A percentile compares a stretch with the other conserved stretches of the same genome.
Evolutionary conservation across 768 basidiomycete genomes (phyloP).

Genomic region (Chalciporus chontae): DNA sequence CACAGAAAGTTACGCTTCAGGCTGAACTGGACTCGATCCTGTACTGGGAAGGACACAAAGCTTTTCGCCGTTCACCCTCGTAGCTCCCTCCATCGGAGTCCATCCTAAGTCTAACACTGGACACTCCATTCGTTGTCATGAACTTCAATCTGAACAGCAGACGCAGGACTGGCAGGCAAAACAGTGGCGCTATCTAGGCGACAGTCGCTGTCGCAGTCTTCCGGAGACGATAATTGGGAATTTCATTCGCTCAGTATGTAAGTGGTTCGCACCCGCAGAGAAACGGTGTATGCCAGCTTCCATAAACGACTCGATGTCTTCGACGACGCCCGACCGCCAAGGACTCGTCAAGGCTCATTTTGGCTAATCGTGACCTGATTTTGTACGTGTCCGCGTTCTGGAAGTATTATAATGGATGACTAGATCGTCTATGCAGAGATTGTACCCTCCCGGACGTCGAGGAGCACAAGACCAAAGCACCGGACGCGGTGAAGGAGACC

Average conservation of each 20-base stretch:
- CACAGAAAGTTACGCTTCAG: no score
- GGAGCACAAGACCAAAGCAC: conserved; percentile 21
- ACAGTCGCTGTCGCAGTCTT: not conserved
- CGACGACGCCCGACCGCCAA: conserved; percentile 25
- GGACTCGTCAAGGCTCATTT: conserved; percentile 35
- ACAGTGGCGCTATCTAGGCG: not conserved
- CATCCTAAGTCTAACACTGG: no score
- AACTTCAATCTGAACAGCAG: conserved; percentile 20
- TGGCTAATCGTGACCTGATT: conserved; percentile 35
- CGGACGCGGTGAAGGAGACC: conserved; percentile 29
- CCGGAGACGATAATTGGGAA: conserved; percentile 14
- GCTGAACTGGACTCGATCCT: no score
- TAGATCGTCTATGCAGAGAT: conserved; percentile 18
- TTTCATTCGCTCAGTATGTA: conserved; percentile 29
- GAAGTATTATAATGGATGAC: not conserved
- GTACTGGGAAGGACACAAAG: no score
- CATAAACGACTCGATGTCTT: conserved; percentile 33
- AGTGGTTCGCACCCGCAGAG: conserved; percentile 37
- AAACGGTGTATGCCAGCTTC: conserved; percentile 34
- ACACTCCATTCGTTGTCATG: no score
- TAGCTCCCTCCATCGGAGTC: no score
- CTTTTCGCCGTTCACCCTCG: no score
- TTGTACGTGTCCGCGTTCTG: conserved; percentile 26
- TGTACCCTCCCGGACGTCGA: conserved; percentile 28
- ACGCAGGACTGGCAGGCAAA: not conserved